Conservation (phyloP, 345 rosid species). For the Populus davidiana region DNA sequence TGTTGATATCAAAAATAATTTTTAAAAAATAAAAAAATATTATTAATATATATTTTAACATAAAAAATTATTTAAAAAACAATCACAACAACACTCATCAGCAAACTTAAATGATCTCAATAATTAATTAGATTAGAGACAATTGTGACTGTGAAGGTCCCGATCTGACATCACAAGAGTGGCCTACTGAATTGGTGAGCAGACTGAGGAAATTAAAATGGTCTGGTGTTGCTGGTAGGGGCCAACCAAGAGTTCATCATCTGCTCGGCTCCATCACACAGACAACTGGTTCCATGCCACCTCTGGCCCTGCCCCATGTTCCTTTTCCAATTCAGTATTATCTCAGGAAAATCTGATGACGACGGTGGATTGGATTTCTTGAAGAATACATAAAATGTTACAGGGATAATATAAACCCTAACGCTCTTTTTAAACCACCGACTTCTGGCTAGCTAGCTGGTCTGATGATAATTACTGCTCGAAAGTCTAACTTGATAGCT, state of each 20-base stretch:
- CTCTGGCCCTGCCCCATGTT: neutral
- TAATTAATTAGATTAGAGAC: neutral
- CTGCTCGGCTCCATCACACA: neutral
- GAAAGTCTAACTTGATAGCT: neutral
- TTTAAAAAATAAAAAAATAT: no score
- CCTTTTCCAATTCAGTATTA: neutral
- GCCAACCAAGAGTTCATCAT: neutral
- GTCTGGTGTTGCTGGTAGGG: neutral
- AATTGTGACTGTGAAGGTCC: neutral
- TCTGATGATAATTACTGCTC: neutral
- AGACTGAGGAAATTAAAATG: neutral
- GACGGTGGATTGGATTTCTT: neutral
- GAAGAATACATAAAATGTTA: neutral
- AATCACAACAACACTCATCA: no score
- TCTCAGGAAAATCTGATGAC: neutral
- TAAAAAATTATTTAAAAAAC: no score
- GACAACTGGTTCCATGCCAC: neutral
- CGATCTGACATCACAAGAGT: neutral
- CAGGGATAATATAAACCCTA: no score
- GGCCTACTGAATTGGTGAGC: neutral
- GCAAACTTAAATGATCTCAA: no score
- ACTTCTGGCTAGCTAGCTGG: no score
- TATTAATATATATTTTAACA: no score
- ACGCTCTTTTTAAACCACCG: no score
- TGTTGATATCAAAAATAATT: no score